Evolutionary conservation across 768 basidiomycete genomes (phyloP).

Genomic region (Leccinum subgranulosum): DNA sequence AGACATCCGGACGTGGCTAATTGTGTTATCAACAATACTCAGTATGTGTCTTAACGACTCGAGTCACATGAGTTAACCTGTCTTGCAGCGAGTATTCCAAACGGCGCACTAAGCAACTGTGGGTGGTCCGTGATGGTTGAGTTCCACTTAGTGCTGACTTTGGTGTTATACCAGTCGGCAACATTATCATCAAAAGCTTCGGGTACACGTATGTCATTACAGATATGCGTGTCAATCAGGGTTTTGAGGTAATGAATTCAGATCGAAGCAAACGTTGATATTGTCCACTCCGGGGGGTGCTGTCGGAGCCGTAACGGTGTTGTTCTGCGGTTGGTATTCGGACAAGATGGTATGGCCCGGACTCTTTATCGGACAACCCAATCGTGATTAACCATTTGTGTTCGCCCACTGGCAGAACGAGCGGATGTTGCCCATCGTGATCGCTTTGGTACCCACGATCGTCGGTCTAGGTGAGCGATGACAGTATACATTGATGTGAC

Average conservation of each 20-base stretch:
- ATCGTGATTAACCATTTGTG: no score
- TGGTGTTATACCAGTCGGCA: slow-evolving; percentile 43
- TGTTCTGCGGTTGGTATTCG: slow-evolving; percentile 62
- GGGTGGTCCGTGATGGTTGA: slow-evolving; percentile 16
- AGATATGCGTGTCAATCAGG: neutral
- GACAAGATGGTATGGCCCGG: slow-evolving; percentile 48
- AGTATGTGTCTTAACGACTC: slow-evolving; percentile 36
- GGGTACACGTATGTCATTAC: slow-evolving; percentile 52
- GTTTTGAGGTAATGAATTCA: slow-evolving; percentile 16
- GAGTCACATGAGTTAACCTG: neutral
- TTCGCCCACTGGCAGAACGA: slow-evolving; percentile 37
- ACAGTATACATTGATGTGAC: neutral
- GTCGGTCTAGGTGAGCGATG: slow-evolving; percentile 44
- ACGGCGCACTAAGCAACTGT: slow-evolving; percentile 64
- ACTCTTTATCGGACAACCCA: neutral
- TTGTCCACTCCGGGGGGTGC: slow-evolving; percentile 55
- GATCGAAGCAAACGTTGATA: slow-evolving; percentile 59
- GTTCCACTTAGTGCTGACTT: neutral
- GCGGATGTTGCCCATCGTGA: slow-evolving; percentile 58
- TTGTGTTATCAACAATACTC: slow-evolving; percentile 55
- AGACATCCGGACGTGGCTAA: slow-evolving; percentile 61
- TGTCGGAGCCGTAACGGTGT: slow-evolving; percentile 44
- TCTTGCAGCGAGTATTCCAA: slow-evolving; percentile 57
- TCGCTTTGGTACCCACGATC: slow-evolving; percentile 57
- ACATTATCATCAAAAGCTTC: slow-evolving; percentile 59